Conservation (phyloP, 2,329 filamentous ascomycete species). For the Penicillium sumatraense region DNA sequence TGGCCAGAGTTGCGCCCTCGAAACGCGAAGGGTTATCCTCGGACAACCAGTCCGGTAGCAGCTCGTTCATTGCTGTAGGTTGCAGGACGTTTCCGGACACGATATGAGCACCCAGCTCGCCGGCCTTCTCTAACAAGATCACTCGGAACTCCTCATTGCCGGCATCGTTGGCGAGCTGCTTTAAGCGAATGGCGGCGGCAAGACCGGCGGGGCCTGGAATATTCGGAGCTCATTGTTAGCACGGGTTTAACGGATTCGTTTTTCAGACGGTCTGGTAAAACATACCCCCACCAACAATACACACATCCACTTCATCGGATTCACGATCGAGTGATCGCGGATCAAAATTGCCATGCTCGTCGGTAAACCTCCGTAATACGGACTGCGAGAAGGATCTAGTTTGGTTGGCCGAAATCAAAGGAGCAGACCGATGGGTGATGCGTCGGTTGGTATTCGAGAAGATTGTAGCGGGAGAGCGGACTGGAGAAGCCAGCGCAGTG, state of each 20-base stretch:
- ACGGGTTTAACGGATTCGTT: background rate
- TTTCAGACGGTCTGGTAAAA: background rate
- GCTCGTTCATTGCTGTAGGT: slow-evolving; percentile 82
- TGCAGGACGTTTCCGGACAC: slow-evolving; percentile 95
- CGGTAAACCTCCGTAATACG: slow-evolving; percentile 45
- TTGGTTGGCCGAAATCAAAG: slow-evolving; percentile 33
- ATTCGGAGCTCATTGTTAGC: slow-evolving; percentile 7
- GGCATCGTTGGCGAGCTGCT: slow-evolving; percentile 91
- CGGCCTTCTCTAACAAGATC: slow-evolving; percentile 89
- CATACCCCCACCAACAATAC: slow-evolving; percentile 86
- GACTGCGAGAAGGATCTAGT: slow-evolving; percentile 53
- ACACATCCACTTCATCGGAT: slow-evolving; percentile 92
- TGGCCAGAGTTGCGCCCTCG: slow-evolving; percentile 82
- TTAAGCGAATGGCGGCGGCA: slow-evolving; percentile 88
- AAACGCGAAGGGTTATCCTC: slow-evolving; percentile 89
- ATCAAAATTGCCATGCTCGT: slow-evolving; percentile 65
- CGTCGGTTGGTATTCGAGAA: slow-evolving; percentile 24
- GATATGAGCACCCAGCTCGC: slow-evolving; percentile 92
- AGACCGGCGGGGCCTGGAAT: slow-evolving; percentile 79
- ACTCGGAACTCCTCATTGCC: slow-evolving; percentile 97
- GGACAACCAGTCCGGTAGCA: slow-evolving; percentile 90
- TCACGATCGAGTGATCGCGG: slow-evolving; percentile 77
- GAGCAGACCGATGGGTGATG: slow-evolving; percentile 23
- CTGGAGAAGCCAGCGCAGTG: slow-evolving; percentile 25
- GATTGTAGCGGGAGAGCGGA: slow-evolving; percentile 23